These are phyloP conservation scores for Mucor saturninus DNA, from an alignment of 371 early-diverging fungal species.

Conservation along the genomic window DNA sequence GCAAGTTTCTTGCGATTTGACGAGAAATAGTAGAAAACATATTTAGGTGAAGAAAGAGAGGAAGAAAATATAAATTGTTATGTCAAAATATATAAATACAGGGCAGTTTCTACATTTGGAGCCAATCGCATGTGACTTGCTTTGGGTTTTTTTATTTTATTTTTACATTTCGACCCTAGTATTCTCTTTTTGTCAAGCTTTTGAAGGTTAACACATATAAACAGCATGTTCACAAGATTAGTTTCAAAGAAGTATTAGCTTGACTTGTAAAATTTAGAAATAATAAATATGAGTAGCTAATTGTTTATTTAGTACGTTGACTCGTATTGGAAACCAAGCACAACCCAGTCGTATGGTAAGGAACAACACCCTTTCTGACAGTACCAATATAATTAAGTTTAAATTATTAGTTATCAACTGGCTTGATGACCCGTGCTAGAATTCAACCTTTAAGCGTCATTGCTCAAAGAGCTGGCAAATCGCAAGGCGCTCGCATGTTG, in stretches of 20 bases:
- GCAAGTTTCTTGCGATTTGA: conserved; percentile 11
- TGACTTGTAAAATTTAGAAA: not conserved
- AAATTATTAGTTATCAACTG: conserved; percentile 27
- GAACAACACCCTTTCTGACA: not conserved
- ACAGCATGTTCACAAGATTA: conserved; percentile 16
- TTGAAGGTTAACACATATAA: conserved; percentile 3
- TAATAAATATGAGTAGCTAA: not conserved
- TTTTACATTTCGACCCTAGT: conserved; percentile 10
- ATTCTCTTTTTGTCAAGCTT: conserved; percentile 3
- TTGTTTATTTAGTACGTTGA: conserved; percentile 9
- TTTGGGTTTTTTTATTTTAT: conserved; percentile 3
- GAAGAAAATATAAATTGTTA: not conserved
- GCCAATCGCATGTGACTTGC: conserved; percentile 4
- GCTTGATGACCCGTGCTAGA: conserved; percentile 13
- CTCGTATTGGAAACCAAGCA: conserved; percentile 13
- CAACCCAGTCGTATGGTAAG: conserved; percentile 30
- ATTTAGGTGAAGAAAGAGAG: not conserved
- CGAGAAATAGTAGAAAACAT: conserved; percentile 20
- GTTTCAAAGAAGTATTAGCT: conserved; percentile 13
- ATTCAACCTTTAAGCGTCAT: conserved; percentile 19
- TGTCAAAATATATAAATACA: conserved; percentile 8
- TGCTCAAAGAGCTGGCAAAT: conserved; percentile 24
- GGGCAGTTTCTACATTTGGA: not conserved
- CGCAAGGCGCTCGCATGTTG: conserved; percentile 18
- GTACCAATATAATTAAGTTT: not conserved